Conservation (phyloP, 192 early-diverging fungal species). For the Entomortierella beljakovae region DNA sequence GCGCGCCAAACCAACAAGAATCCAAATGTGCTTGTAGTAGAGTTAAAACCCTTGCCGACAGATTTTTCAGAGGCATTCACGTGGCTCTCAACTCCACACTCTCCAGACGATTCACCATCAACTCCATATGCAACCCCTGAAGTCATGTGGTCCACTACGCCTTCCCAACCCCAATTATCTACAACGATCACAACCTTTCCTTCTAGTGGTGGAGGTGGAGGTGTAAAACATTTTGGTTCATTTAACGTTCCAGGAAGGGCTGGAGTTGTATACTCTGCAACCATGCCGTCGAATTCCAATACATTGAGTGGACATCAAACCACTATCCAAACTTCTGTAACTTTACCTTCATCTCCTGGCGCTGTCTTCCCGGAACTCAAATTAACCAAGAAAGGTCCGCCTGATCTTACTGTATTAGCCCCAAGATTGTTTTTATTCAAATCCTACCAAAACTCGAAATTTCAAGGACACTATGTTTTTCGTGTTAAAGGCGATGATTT, state of each 20-base stretch:
- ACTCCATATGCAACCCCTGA: background rate
- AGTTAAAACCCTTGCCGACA: constrained; percentile 25
- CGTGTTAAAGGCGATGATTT: constrained; percentile 13
- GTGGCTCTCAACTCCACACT: background rate
- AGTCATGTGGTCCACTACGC: background rate
- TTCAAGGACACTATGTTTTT: constrained; percentile 38
- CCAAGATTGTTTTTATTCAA: constrained; percentile 31
- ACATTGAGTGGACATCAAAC: background rate
- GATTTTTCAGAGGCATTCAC: constrained; percentile 19
- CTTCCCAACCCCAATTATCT: background rate
- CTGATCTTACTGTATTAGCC: background rate
- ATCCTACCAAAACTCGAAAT: constrained; percentile 38
- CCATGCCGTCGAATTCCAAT: background rate
- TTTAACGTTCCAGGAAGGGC: background rate
- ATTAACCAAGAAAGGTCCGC: background rate
- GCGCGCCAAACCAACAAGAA: constrained; percentile 14
- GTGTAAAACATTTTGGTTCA: background rate
- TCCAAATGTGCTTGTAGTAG: constrained; percentile 20
- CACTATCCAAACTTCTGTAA: background rate
- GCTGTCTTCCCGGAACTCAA: background rate
- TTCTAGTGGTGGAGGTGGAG: background rate
- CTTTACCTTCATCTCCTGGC: background rate
- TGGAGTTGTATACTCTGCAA: background rate
- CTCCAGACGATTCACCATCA: background rate
- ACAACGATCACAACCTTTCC: background rate